Percentiles rank a stretch among this genome's conserved stretches.
Conservation (phyloP, 163 green algal species). For the Smithsoniella earleae region DNA sequence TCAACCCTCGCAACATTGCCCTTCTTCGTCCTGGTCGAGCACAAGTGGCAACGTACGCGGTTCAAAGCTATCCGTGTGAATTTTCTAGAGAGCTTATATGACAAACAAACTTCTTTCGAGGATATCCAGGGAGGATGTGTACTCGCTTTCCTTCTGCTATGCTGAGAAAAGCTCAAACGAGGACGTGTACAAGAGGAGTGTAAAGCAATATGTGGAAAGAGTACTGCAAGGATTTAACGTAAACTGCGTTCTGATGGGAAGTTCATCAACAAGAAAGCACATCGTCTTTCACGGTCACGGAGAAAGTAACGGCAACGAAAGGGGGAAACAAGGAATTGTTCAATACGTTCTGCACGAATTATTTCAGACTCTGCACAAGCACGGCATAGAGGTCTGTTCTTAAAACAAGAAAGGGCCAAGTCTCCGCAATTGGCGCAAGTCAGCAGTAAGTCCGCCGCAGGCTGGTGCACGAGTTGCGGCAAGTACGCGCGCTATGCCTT, state of each 20-base stretch:
- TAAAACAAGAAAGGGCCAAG: too few relatives aligned
- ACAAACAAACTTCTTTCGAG: not conserved
- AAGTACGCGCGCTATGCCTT: not conserved
- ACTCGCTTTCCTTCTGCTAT: constrained; percentile 23
- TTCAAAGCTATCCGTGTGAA: not conserved
- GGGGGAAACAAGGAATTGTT: not conserved
- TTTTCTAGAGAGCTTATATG: too few relatives aligned
- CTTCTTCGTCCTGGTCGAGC: constrained; percentile 17
- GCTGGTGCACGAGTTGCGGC: not conserved
- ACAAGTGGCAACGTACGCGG: not conserved
- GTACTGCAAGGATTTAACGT: constrained; percentile 17
- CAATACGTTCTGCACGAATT: not conserved
- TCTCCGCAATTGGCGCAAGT: too few relatives aligned
- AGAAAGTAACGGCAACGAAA: not conserved
- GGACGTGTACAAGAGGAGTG: not conserved
- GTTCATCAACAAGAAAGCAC: not conserved
- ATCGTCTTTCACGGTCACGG: not conserved
- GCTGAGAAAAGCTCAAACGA: not conserved
- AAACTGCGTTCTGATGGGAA: constrained; percentile 14
- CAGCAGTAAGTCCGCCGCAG: not conserved
- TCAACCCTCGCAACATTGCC: constrained; percentile 16
- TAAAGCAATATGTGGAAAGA: not conserved
- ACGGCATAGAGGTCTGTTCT: not conserved
- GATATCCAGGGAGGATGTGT: constrained; percentile 14
- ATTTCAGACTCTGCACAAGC: constrained; percentile 21